phyloP scores from a whole-genome alignment of 192 early-diverging fungal species.

The Pilobolus umbonatus region DNA sequence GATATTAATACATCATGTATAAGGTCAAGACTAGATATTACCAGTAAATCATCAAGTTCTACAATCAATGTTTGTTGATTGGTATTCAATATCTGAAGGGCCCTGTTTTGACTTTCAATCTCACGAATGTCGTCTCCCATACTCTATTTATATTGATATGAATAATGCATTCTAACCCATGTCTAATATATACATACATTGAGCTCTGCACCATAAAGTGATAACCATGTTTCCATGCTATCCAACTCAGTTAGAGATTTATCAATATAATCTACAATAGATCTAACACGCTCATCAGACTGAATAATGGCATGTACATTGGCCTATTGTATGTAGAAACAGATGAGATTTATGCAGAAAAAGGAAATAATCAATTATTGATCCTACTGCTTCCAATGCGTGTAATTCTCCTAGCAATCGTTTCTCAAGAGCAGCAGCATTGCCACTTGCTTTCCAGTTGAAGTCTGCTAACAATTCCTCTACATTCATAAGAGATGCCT shows the following conservation, averaged over 20 bases:
- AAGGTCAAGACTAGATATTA: no score
- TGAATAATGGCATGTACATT: slow-evolving; percentile 95
- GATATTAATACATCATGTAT: not conserved
- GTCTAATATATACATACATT: slow-evolving; percentile 49
- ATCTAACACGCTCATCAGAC: slow-evolving; percentile 79
- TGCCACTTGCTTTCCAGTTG: slow-evolving; percentile 84
- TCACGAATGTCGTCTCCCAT: slow-evolving; percentile 95
- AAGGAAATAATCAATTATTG: no score
- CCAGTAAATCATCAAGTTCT: slow-evolving; percentile 83
- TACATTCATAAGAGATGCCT: slow-evolving; percentile 68
- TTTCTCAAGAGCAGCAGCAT: slow-evolving; percentile 82
- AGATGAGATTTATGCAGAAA: no score
- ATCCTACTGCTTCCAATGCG: slow-evolving; percentile 71
- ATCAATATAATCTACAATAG: slow-evolving; percentile 80
- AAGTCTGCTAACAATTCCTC: slow-evolving; percentile 80
- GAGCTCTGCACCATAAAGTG: slow-evolving; percentile 78
- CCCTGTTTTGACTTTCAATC: slow-evolving; percentile 90
- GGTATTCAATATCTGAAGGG: slow-evolving; percentile 78
- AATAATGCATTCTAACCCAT: slow-evolving; percentile 10
- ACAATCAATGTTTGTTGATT: slow-evolving; percentile 83
- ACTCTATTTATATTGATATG: slow-evolving; percentile 42
- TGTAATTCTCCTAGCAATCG: slow-evolving; percentile 80
- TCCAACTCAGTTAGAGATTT: slow-evolving; percentile 75
- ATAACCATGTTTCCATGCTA: slow-evolving; percentile 83
- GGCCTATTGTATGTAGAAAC: slow-evolving; percentile 41